phyloP scores from a whole-genome alignment of 129 eudicot species.

The Escallonia rubra region DNA sequence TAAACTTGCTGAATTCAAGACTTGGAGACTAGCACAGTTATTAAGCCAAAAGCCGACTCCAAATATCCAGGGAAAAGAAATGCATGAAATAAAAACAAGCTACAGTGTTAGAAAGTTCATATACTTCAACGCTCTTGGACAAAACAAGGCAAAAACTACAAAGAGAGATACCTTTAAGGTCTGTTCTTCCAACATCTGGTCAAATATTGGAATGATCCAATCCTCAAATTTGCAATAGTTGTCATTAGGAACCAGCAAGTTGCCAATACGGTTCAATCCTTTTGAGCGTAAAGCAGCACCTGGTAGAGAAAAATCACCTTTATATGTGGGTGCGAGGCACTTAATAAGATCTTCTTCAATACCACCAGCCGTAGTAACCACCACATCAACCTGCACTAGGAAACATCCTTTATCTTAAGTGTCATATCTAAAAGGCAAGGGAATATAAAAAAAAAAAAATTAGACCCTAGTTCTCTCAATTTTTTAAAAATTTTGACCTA shows the following conservation, averaged over 20 bases:
- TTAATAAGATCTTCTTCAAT: slow-evolving; percentile 93
- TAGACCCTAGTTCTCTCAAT: background rate
- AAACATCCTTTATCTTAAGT: no score
- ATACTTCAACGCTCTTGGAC: no score
- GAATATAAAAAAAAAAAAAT: no score
- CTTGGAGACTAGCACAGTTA: no score
- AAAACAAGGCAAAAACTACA: no score
- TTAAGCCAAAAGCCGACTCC: no score
- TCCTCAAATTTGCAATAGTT: slow-evolving; percentile 98
- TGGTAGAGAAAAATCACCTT: slow-evolving; percentile 79
- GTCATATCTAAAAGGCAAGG: no score
- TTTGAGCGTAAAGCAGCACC: slow-evolving; percentile 79
- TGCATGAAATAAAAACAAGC: no score
- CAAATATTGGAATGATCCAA: slow-evolving; percentile 90
- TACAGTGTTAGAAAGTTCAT: no score
- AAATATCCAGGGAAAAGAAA: no score
- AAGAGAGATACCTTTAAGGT: slow-evolving; percentile 44
- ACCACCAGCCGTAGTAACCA: slow-evolving; percentile 95
- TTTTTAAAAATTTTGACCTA: slow-evolving; percentile 1
- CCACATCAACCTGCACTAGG: slow-evolving; percentile 67
- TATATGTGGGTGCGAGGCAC: slow-evolving; percentile 91
- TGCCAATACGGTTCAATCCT: slow-evolving; percentile 93
- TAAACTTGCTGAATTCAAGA: no score
- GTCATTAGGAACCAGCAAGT: slow-evolving; percentile 85
- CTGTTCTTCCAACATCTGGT: slow-evolving; percentile 92